Evolutionary conservation across 75 land plant genomes (phyloP), one percentile per base, ranked within the genome.

Genomic region (Cupressus sempervirens): DNA sequence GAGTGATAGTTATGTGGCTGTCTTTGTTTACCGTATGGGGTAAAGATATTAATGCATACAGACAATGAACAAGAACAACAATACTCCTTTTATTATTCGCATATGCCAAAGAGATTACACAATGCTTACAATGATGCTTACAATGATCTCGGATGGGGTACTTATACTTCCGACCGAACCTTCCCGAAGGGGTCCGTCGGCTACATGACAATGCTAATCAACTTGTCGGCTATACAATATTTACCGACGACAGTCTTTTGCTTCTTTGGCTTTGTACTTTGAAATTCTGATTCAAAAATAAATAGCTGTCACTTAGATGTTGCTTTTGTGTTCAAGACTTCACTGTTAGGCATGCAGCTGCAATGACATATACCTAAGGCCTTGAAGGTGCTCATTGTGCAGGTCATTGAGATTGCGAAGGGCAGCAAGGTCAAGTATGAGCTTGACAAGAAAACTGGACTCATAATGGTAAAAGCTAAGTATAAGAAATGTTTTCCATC

Each of bases 371-470:
- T 79, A 40, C n/a, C 10, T 10, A 79, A 79, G 1, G 0, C 26
- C 30, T 30, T 79, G 50, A 79, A 79, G 30, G 52, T 43, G 46
- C 50, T 43, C 30, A 45, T 12, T 13, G 46, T 45, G 52, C 81
- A 95, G 99, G 99, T 97, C 46, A 89, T 97, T 83, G 99, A 97
- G 89, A 96, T 96, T 83, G 45, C 91, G 40, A 96, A 92, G 84
- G 98, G 98, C 38, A 91, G 98, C 88, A 96, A 97, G 87, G 99
- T 97, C 52, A 97, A 97, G 88, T 97, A 97, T 83, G 99, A 97
- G 88, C 90, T 97, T 41, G 98, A 97, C 90, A 97, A 97, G 87
- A 84, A 90, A 45, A 94, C 89, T 87, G 99, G 99, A 10, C 93
- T 97, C 46, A 95, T 97, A 84, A 97, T 92, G 91, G 99, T 97